phyloP scores from a whole-genome alignment of 2,329 filamentous ascomycete genomes.

The Phyllosticta citriasiana region DNA sequence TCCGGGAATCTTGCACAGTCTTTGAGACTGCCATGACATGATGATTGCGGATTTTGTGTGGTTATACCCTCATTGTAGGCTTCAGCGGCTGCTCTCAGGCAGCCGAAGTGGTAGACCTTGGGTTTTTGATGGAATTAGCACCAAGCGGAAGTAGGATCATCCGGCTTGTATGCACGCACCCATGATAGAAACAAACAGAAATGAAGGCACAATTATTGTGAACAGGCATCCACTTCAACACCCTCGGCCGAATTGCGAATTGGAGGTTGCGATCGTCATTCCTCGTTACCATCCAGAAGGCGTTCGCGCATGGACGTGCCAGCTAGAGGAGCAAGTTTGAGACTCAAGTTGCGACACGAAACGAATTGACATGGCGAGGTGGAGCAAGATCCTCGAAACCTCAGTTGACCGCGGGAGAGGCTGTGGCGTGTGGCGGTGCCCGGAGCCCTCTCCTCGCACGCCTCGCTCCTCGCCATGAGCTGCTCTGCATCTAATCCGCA shows the following conservation, averaged over 20 bases:
- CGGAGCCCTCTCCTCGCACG: not conserved
- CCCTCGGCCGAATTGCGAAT: not conserved
- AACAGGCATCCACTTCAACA: not conserved
- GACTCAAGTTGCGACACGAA: not conserved
- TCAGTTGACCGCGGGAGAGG: not conserved
- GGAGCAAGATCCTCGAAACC: not conserved
- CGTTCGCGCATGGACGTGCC: not conserved
- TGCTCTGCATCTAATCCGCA: not conserved
- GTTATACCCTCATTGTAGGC: not conserved
- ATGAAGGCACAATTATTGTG: not conserved
- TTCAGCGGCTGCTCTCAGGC: not conserved
- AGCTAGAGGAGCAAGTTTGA: not conserved
- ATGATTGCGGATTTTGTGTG: not conserved
- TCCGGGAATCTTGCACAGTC: constrained; percentile 3
- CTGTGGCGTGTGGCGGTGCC: not conserved
- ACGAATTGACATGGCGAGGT: not conserved
- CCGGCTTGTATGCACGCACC: not conserved
- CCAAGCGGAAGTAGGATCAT: not conserved
- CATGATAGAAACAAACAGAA: not conserved
- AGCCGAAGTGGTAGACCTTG: not conserved
- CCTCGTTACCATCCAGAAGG: not conserved
- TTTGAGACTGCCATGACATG: constrained; percentile 8
- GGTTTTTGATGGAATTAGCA: not conserved
- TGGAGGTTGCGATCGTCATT: not conserved
- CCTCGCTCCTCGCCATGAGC: not conserved